These are phyloP conservation scores for Wickerhamomyces queroliae DNA, from an alignment of 805 yeast genomes.

Conservation along the genomic window DNA sequence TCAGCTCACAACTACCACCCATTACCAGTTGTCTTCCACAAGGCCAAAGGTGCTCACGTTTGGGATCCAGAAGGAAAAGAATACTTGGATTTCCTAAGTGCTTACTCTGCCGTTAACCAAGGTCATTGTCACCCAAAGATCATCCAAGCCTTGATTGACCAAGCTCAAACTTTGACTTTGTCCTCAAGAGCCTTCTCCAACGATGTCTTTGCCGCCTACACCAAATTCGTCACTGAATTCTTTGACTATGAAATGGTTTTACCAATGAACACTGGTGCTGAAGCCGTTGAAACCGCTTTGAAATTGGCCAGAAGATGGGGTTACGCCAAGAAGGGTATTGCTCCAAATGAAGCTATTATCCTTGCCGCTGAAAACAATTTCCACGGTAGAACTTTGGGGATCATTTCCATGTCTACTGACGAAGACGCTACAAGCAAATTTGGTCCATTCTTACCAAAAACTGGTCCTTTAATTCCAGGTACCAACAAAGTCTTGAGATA, in stretches of 20 bases:
- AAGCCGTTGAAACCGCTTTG: constrained; percentile 94
- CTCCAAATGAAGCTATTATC: constrained; percentile 78
- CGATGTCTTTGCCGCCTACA: constrained; percentile 80
- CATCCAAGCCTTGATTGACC: constrained; percentile 76
- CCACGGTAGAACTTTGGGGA: constrained; percentile 95
- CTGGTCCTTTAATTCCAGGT: constrained; percentile 83
- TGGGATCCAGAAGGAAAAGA: constrained; percentile 98
- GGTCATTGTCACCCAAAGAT: constrained; percentile 98
- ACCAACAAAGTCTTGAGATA: constrained; percentile 62
- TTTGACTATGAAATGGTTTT: constrained; percentile 88
- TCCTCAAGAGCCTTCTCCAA: constrained; percentile 91
- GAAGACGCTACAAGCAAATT: constrained; percentile 84
- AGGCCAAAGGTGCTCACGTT: constrained; percentile 85
- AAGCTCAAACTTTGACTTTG: constrained; percentile 77
- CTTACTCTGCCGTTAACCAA: constrained; percentile 96
- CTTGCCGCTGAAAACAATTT: constrained; percentile 85
- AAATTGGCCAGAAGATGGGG: constrained; percentile 98
- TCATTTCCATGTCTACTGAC: constrained; percentile 94
- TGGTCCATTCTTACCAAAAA: constrained; percentile 83
- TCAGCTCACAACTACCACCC: constrained; percentile 98
- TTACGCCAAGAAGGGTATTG: constrained; percentile 78
- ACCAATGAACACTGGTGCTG: constrained; percentile 99
- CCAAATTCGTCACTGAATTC: constrained; percentile 82
- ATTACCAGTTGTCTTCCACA: constrained; percentile 86
- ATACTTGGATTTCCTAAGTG: constrained; percentile 87